Conservation (phyloP, 345 rosid genomes). For the Nasturtium officinale region DNA sequence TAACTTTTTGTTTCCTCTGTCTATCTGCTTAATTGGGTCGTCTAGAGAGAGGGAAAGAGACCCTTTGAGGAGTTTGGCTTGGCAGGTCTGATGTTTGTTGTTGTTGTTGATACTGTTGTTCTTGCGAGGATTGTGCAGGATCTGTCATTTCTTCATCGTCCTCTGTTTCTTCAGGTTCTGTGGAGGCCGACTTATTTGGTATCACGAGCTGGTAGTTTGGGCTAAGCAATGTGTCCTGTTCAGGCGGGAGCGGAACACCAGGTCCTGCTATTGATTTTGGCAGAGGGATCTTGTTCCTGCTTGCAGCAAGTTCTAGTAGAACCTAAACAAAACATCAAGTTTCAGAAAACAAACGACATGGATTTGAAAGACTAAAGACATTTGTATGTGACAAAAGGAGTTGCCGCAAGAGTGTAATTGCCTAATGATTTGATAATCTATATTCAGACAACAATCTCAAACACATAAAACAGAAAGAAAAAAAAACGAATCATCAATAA, state of each 20-base stretch:
- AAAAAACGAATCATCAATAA: neutral
- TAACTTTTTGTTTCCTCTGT: neutral
- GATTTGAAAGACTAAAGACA: neutral
- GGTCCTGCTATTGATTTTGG: slow-evolving; percentile 77
- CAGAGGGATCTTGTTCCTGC: slow-evolving; percentile 79
- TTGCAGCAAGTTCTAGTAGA: slow-evolving; percentile 72
- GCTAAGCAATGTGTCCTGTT: slow-evolving; percentile 73
- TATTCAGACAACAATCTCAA: neutral
- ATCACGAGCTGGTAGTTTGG: slow-evolving; percentile 81
- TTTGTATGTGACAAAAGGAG: neutral
- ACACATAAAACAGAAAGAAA: neutral
- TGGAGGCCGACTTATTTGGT: slow-evolving; percentile 58
- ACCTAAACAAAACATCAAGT: slow-evolving; percentile 46
- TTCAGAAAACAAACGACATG: neutral
- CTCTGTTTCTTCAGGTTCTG: slow-evolving; percentile 70
- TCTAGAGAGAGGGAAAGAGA: slow-evolving; percentile 73
- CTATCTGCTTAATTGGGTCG: slow-evolving; percentile 49
- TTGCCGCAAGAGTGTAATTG: neutral
- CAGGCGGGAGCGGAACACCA: slow-evolving; percentile 81
- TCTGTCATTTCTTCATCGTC: slow-evolving; percentile 74
- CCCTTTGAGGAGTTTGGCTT: slow-evolving; percentile 56
- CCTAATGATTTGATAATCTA: neutral
- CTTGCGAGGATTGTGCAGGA: slow-evolving; percentile 53
- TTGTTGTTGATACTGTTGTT: slow-evolving; percentile 53
- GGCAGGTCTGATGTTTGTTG: slow-evolving; percentile 52